phyloP scores from a whole-genome alignment of 805 yeast genomes.

The Monosporozyma solicola region DNA sequence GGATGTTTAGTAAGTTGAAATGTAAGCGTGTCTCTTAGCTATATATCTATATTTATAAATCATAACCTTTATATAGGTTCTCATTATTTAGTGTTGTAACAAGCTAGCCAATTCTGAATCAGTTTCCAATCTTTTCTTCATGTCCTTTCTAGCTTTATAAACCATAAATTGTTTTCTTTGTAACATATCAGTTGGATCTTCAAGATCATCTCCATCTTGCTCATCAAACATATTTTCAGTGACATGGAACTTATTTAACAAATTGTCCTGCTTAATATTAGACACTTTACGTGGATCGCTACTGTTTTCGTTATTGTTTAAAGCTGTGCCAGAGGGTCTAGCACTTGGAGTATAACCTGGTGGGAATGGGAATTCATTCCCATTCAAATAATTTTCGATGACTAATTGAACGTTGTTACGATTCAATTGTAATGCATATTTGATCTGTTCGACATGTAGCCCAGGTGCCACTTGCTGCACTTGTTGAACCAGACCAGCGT shows the following conservation, averaged over 20 bases:
- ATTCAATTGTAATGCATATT: slow-evolving; percentile 60
- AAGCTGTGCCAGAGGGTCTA: background rate
- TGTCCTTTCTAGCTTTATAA: slow-evolving; percentile 41
- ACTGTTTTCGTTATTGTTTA: background rate
- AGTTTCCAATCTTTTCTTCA: slow-evolving; percentile 29
- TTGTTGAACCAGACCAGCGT: background rate
- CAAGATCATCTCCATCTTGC: background rate
- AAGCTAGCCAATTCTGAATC: slow-evolving; percentile 8
- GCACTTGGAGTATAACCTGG: slow-evolving; percentile 28
- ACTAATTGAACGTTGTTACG: slow-evolving; percentile 69
- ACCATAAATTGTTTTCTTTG: slow-evolving; percentile 38
- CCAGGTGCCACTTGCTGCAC: slow-evolving; percentile 78
- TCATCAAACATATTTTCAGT: slow-evolving; percentile 12
- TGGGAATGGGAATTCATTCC: slow-evolving; percentile 53
- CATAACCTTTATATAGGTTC: no score
- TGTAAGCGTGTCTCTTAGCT: background rate
- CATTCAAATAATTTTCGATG: slow-evolving; percentile 58
- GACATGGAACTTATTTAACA: slow-evolving; percentile 21
- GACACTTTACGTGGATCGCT: slow-evolving; percentile 25
- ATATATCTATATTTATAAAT: no score
- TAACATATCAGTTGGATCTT: slow-evolving; percentile 17
- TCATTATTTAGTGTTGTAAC: background rate
- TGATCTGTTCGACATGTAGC: slow-evolving; percentile 59
- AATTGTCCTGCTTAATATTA: slow-evolving; percentile 26
- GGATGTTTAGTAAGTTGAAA: background rate